Conservation (phyloP, 208 protist genomes). For the Trichomonas gallinae region DNA sequence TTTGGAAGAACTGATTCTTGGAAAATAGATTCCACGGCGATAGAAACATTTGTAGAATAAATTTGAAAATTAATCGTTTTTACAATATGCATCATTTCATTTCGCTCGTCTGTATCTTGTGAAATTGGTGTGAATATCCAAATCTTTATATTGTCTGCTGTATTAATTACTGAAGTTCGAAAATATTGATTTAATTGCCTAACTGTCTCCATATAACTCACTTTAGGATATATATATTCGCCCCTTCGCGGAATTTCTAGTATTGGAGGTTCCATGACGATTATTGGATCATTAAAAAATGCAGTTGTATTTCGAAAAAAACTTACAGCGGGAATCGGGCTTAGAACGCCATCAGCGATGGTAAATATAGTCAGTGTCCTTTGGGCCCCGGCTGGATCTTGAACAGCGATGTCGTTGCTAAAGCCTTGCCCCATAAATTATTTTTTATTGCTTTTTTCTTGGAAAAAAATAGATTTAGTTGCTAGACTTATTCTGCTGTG, state of each 20-base stretch:
- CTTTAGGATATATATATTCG: not conserved
- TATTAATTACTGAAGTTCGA: not conserved
- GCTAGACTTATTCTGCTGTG: too few species aligned
- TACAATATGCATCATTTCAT: not conserved
- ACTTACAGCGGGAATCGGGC: not conserved
- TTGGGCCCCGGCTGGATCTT: not conserved
- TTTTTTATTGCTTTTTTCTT: too few species aligned
- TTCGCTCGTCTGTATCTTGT: not conserved
- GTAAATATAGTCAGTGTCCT: not conserved
- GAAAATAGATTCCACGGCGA: not conserved
- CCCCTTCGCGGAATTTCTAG: not conserved
- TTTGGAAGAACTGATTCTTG: not conserved
- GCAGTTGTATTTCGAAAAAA: not conserved
- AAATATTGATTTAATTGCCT: not conserved
- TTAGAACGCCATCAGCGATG: not conserved
- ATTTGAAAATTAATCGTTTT: not conserved
- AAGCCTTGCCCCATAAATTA: not conserved
- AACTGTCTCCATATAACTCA: not conserved
- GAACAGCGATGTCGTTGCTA: not conserved
- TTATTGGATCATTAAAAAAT: not conserved
- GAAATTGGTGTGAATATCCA: not conserved
- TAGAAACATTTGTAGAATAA: not conserved
- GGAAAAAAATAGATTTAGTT: too few species aligned
- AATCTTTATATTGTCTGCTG: not conserved
- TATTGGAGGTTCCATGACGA: not conserved